A percentile compares a stretch with the other conserved stretches of the same genome.
Conservation (phyloP, 177 flowering plant species). For the Telopea speciosissima region DNA sequence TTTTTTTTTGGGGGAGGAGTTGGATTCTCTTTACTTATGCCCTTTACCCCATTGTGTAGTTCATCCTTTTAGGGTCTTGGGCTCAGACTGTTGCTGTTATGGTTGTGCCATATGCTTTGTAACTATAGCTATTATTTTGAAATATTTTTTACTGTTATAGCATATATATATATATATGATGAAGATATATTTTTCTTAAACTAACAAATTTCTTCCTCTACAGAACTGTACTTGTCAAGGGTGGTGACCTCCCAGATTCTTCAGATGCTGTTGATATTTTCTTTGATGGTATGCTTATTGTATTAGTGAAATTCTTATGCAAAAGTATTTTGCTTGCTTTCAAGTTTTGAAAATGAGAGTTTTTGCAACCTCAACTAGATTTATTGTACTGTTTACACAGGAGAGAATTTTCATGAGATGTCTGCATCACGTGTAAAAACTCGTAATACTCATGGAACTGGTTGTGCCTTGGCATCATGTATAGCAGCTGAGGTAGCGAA, state of each 20-base stretch:
- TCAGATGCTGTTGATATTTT: constrained; percentile 82
- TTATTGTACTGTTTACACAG: constrained; percentile 29
- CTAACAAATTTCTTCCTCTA: constrained; percentile 5
- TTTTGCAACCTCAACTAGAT: background rate
- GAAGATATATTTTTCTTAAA: background rate
- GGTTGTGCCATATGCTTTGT: no score
- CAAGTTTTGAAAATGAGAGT: background rate
- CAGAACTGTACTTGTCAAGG: constrained; percentile 91
- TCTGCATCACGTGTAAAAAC: constrained; percentile 61
- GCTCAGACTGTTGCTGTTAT: no score
- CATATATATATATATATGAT: no score
- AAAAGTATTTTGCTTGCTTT: background rate
- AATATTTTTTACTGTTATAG: no score
- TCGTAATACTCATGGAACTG: constrained; percentile 92
- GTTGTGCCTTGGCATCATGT: constrained; percentile 91
- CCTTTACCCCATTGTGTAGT: no score
- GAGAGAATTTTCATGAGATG: constrained; percentile 58
- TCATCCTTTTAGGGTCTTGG: no score
- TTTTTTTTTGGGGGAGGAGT: no score
- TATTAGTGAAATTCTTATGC: constrained; percentile 7
- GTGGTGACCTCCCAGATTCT: constrained; percentile 87
- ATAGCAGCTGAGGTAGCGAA: constrained; percentile 96
- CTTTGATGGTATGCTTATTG: constrained; percentile 61
- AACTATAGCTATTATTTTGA: no score
- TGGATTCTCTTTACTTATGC: no score